Evolutionary conservation across 2,329 filamentous ascomycete genomes (phyloP), one percentile per base, ranked within the genome.

Genomic region (Lithohypha guttulata): DNA sequence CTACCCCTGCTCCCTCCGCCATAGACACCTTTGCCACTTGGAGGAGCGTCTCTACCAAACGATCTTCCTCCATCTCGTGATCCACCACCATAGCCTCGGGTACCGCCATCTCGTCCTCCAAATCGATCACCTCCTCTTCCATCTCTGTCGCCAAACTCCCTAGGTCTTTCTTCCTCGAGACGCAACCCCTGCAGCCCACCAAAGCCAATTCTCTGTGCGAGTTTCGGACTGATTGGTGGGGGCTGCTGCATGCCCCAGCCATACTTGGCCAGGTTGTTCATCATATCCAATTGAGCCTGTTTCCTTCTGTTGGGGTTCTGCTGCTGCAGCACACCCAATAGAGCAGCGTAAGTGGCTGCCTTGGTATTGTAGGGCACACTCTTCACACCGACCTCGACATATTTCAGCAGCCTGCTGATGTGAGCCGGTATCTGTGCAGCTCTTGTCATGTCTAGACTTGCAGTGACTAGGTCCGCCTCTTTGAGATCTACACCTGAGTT

Each of bases 401-500:
- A 45, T 14, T 48, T 38, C 36, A 57, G 49, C 13, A 56, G 42
- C 28, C 43, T 42, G 3, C 42, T 47, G 9, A 43, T 46, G 33
- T 53, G 50, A 7, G 46, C 43, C n/a, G 54, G 49, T 5, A 56
- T 42, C 38, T 52, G 44, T 32, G 53, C 47, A 25, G 51, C 43
- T 37, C 48, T 39, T 3, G 53, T 53, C 55, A 65, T 58, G 44
- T 65, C 55, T 13, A 58, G 51, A 21, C 41, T 42, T 19, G 59
- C 56, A 4, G 58, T 53, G 19, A 54, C 42, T 2, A 79, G 49
- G 4, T 66, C 60, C 1, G 55, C 51, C 2, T 66, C 63, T 4
- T 64, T 53, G 14, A 38, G 22, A 42, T 81, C 70, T 2, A 59
- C 61, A 44, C 81, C 72, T 19, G 71, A 67, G 48, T 68, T 69